Base-by-base conservation (phyloP, 805 yeast genomes). In the Kodamaea jinghongensis region DNA sequence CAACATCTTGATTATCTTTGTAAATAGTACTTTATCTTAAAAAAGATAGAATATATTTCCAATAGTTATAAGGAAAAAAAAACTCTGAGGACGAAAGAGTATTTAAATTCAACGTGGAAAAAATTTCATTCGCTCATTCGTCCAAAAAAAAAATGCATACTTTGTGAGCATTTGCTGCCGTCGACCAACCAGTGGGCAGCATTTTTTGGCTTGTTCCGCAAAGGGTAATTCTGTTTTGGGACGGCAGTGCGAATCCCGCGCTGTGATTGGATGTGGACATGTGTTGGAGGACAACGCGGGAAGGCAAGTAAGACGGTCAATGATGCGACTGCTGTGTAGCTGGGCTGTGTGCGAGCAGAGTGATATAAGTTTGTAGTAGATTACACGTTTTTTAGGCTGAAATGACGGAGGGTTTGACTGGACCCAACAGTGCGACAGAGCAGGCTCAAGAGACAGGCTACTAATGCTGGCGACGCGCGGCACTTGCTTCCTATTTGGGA, bases 1-100 rank as follows among this genome's bases (percentile, higher is more conserved):
- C 76, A 85, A 83, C 93, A 85, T 84, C 64, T 55, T 71, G 49
- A 36, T 31, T 38, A 31, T 38, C 32, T 31, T 38, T 25, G 34
- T 14, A 29, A 44, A 38, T 44, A 38, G 36, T 34, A 43, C 39
- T 41, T 34, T 35, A 36, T 30, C 42, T 38, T 42, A 29, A 41
- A 23, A 35, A 43, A 52, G 54, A 52, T 47, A 42, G 39, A 35
- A 41, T 46, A 41, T 44, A 42, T 43, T 45, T 38, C 41, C 38
- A 37, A 31, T 23, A 31, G 34, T 37, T 37, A 37, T 37, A 37
- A 41, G 31, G 36, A 40, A 36, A 38, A 32, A 41, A 39, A 37
- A 34, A 41, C 23, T 20, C 23, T 6, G 23, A 17, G 28, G 40
- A 31, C 36, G 36, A 44, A 41, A 34, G 41, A 41, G 39, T 35